These are phyloP conservation scores for Dactylonectria macrodidyma DNA, from an alignment of 2,329 filamentous ascomycete genomes.

Conservation along the genomic window DNA sequence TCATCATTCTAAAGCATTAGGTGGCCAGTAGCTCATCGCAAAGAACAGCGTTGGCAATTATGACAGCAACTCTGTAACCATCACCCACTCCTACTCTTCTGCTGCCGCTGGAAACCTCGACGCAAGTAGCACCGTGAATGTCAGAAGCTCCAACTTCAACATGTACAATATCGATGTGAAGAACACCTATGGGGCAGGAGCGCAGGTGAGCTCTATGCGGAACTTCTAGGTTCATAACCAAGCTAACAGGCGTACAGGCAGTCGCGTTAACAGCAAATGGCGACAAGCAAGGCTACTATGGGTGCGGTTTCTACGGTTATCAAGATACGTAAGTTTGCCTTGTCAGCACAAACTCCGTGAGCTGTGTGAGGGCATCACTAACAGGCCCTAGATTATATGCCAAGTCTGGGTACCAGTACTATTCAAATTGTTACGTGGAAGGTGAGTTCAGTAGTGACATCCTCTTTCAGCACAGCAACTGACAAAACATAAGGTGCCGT, in stretches of 20 bases:
- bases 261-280: slow-evolving; percentile 8
- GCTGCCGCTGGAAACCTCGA: slow-evolving; percentile 1
- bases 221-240: background rate
- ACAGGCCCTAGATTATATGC: background rate
- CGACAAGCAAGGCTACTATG: slow-evolving; percentile 11
- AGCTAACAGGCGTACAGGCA: slow-evolving; percentile 1
- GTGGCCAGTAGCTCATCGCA: background rate
- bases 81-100: slow-evolving; percentile 2
- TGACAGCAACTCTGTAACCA: slow-evolving; percentile 2
- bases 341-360: background rate
- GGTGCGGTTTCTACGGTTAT: slow-evolving; percentile 3
- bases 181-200: background rate
- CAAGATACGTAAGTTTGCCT: slow-evolving; percentile 10
- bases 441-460: background rate
- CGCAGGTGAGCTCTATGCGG: background rate
- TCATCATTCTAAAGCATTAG: background rate
- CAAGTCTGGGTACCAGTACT: slow-evolving; percentile 8
- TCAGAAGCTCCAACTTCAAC: background rate
- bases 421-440: slow-evolving; percentile 10
- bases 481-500: background rate
- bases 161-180: slow-evolving; percentile 9
- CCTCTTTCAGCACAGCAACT: background rate
- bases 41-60: background rate
- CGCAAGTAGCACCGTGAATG: slow-evolving; percentile 3
- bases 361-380: background rate